Conservation (phyloP, 176 grass and related monocot genomes). For the Tillandsia fasciculata region DNA sequence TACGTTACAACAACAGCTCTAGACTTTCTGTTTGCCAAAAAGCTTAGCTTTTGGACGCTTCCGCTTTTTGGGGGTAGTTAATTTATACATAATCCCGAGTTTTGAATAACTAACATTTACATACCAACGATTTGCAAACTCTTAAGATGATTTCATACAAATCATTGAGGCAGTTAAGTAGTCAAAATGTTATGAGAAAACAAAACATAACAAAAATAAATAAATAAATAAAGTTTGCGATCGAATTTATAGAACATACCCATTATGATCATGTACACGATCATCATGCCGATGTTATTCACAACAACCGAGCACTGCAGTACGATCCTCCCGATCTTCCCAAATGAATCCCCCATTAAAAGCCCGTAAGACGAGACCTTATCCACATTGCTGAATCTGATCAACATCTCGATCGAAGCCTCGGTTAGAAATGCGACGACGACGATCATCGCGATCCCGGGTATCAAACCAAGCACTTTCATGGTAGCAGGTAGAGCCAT, state of each 20-base stretch:
- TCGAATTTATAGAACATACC: conserved; percentile 26
- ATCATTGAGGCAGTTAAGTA: too few relatives aligned
- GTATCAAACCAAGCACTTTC: conserved; percentile 76
- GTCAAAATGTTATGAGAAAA: too few relatives aligned
- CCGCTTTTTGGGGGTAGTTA: too few relatives aligned
- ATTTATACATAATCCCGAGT: neutral
- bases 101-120: neutral
- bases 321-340: conserved; percentile 41
- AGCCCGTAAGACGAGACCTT: conserved; percentile 52
- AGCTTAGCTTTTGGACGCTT: too few relatives aligned
- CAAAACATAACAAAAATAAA: neutral
- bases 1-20: too few relatives aligned
- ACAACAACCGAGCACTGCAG: conserved; percentile 59
- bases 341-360: conserved; percentile 59
- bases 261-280: conserved; percentile 88
- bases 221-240: too few relatives aligned
- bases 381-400: conserved; percentile 59
- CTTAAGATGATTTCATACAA: too few relatives aligned
- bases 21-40: too few relatives aligned
- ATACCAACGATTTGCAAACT: neutral
- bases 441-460: conserved; percentile 65
- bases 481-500: conserved; percentile 80
- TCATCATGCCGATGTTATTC: conserved; percentile 66
- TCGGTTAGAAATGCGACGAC: conserved; percentile 61
- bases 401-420: conserved; percentile 70